Evolutionary conservation across 371 early-diverging fungal species (phyloP), one percentile per base, ranked within the genome.

Genomic region (Dinochytrium kinnereticum): DNA sequence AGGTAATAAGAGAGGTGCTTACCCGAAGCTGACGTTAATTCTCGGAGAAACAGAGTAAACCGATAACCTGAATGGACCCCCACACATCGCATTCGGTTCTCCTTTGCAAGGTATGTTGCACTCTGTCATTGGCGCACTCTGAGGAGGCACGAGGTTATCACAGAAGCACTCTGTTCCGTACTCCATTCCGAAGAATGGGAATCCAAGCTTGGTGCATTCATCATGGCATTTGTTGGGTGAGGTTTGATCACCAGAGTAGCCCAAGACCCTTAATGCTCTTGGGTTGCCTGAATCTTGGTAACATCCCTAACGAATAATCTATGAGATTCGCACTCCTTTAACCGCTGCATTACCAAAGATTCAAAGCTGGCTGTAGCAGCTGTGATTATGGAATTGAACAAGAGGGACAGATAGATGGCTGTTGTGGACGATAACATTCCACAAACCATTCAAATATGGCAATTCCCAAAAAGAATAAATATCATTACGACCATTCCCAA

Each of bases 31-130:
- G 7, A 30, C 57, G 10, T 57, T 26, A 57, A 26, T 10, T 30
- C 57, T 57, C 7, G 57, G n/a, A 7, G 10, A 57, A 57, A 13
- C 10, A 57, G 5, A 57, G 26, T 30, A 57, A 57, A 57, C 57
- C 57, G 26, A 57, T 57, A 30, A 30, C 57, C 26, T 30, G 15
- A 26, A 26, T 26, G 31, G n/a, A 5, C 24, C 57, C 31, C 57
- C 57, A 57, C 57, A 30, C 24, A 57, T 10, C 5, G n/a, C 57
- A 10, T 26, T 30, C n/a, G 15, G 7, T 5, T 30, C 10, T 57
- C 31, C 57, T 57, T 57, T 5, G 24, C 57, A 57, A 7, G 57
- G 57, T 10, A n/a, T 57, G 57, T 57, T 57, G 24, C 57, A 57
- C 5, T 57, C 57, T 30, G 50, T 17, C 17, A 17, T n/a, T 13